phyloP scores from a whole-genome alignment of 352 stramenopile genomes.

The Pythium rishiriense region DNA sequence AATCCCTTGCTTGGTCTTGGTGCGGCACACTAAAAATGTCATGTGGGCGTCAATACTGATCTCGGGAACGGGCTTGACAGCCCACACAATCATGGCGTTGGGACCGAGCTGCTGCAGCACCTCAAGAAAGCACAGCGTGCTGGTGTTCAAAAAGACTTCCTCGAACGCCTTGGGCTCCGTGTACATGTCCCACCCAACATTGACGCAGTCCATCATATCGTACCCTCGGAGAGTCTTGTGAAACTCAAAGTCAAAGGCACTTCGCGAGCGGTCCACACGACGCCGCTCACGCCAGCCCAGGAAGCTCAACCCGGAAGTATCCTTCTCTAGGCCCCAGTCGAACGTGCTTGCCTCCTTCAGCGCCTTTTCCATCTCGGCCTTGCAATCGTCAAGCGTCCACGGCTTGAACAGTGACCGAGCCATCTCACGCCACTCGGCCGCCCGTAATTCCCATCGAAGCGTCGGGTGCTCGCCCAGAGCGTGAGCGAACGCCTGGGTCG shows the following conservation, averaged over 20 bases:
- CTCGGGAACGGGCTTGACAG: neutral
- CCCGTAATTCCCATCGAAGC: neutral
- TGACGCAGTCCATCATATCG: slow-evolving; percentile 3
- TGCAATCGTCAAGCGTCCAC: neutral
- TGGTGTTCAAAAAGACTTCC: neutral
- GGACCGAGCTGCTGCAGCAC: neutral
- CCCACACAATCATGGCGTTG: slow-evolving; percentile 2
- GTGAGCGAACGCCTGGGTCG: neutral
- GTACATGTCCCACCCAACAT: slow-evolving; percentile 1
- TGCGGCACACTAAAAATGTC: neutral
- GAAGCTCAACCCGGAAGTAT: neutral
- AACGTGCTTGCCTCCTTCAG: neutral
- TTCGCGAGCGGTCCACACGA: neutral
- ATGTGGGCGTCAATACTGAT: neutral
- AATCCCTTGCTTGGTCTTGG: neutral
- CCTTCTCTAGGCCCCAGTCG: neutral
- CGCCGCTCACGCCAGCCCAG: slow-evolving; percentile 4
- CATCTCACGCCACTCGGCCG: neutral
- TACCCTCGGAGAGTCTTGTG: neutral
- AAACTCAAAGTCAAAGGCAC: neutral
- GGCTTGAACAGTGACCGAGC: neutral
- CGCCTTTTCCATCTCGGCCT: neutral
- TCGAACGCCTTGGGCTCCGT: neutral
- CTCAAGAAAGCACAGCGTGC: neutral
- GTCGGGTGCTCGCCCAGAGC: neutral